phyloP scores from a whole-genome alignment of 768 basidiomycete species.

The Vararia minispora region DNA sequence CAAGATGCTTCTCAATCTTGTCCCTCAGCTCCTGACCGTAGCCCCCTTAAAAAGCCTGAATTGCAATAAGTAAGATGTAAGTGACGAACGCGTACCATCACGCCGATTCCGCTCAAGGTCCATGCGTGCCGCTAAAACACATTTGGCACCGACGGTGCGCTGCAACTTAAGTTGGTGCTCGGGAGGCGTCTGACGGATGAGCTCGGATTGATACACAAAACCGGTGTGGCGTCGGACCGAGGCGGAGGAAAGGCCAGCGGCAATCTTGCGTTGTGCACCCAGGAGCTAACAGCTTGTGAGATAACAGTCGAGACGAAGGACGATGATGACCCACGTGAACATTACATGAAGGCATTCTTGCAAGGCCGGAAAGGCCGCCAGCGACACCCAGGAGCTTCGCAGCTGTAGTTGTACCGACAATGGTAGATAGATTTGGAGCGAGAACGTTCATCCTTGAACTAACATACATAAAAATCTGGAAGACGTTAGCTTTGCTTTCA shows the following conservation, averaged over 20 bases:
- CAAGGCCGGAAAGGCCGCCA: slow-evolving; percentile 81
- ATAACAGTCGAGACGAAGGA: not conserved
- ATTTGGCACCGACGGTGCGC: slow-evolving; percentile 88
- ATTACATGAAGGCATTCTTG: slow-evolving; percentile 93
- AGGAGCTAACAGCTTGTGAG: slow-evolving; percentile 47
- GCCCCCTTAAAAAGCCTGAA: slow-evolving; percentile 31
- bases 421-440: slow-evolving; percentile 95
- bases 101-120: slow-evolving; percentile 78
- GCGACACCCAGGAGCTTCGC: slow-evolving; percentile 97
- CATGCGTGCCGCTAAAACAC: slow-evolving; percentile 82
- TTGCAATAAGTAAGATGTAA: not conserved
- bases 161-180: slow-evolving; percentile 91
- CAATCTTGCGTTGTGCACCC: slow-evolving; percentile 87
- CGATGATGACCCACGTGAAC: slow-evolving; percentile 57
- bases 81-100: slow-evolving; percentile 44
- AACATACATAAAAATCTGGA: slow-evolving; percentile 95
- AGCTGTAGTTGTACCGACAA: slow-evolving; percentile 97
- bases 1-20: slow-evolving; percentile 89
- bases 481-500: not conserved
- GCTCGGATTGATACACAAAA: slow-evolving; percentile 90
- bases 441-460: slow-evolving; percentile 98
- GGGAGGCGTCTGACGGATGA: slow-evolving; percentile 74
- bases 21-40: slow-evolving; percentile 75
- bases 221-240: slow-evolving; percentile 90
- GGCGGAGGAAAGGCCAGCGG: slow-evolving; percentile 82